Conservation (phyloP, 2,329 filamentous ascomycete species). For the Fusarium albidum region DNA sequence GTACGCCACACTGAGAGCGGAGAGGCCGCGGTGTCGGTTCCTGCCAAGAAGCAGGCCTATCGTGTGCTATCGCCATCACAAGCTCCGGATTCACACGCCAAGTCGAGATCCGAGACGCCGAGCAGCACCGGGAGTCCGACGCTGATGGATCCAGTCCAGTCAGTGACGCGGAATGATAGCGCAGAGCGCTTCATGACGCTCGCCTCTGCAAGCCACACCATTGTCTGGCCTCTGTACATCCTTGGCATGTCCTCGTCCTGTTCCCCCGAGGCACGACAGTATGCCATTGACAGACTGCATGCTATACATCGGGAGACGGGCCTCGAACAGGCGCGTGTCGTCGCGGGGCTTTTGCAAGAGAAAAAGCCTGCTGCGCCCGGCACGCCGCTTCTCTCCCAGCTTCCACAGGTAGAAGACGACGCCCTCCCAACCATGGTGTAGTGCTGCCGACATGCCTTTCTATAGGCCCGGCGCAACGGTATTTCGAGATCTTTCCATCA, state of each 20-base stretch:
- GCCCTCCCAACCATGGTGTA: constrained; percentile 41
- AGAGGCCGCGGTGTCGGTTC: constrained; percentile 37
- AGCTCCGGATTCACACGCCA: constrained; percentile 24
- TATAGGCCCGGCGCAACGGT: not conserved
- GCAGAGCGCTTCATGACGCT: constrained; percentile 58
- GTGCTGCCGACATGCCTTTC: not conserved
- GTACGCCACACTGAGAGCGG: constrained; percentile 36
- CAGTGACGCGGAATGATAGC: constrained; percentile 44
- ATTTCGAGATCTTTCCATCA: not conserved
- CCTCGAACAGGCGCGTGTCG: constrained; percentile 53
- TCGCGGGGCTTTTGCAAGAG: constrained; percentile 53
- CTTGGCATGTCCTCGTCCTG: constrained; percentile 58
- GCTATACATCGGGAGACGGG: constrained; percentile 56
- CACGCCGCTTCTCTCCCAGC: constrained; percentile 22
- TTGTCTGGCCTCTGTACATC: constrained; percentile 60
- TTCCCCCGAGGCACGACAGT: constrained; percentile 50
- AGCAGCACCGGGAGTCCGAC: constrained; percentile 41
- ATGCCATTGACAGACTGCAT: constrained; percentile 54
- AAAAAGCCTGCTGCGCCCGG: constrained; percentile 29
- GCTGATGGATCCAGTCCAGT: constrained; percentile 51
- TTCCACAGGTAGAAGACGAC: constrained; percentile 40
- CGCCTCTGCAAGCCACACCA: constrained; percentile 56
- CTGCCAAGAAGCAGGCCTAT: constrained; percentile 40
- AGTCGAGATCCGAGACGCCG: constrained; percentile 24
- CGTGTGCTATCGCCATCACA: constrained; percentile 42